Percentiles rank a stretch among this genome's conserved stretches.
phyloP scores from a whole-genome alignment of 2,329 filamentous ascomycete genomes.

The Ophiostoma montium region DNA sequence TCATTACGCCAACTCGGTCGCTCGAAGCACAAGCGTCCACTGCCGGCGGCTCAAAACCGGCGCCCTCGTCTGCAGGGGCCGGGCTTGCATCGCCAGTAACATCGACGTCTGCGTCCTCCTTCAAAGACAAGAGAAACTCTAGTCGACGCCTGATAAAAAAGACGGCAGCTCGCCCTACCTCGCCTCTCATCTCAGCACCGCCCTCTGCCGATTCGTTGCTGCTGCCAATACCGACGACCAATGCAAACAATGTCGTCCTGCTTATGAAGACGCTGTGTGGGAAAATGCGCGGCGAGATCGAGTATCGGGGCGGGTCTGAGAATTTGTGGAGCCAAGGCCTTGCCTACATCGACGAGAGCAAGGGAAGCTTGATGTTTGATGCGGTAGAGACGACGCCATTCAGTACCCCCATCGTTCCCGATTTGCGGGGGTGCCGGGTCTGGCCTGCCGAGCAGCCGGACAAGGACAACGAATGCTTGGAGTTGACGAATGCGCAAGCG shows the following conservation, averaged over 20 bases:
- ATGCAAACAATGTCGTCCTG: slow-evolving; percentile 57
- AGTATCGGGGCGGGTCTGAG: slow-evolving; percentile 49
- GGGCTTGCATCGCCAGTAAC: too few relatives aligned
- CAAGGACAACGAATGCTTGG: slow-evolving; percentile 33
- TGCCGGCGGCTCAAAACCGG: not conserved
- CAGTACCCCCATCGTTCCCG: slow-evolving; percentile 53
- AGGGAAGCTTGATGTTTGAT: slow-evolving; percentile 61
- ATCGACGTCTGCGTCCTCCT: not conserved
- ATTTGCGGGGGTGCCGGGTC: slow-evolving; percentile 61
- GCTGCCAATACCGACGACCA: slow-evolving; percentile 45
- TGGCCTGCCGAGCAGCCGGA: slow-evolving; percentile 37
- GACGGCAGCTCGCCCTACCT: slow-evolving; percentile 40
- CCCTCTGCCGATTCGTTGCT: slow-evolving; percentile 47
- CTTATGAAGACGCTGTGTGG: slow-evolving; percentile 69
- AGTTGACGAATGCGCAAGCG: slow-evolving; percentile 38
- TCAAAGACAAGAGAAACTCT: slow-evolving; percentile 29
- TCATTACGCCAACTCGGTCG: slow-evolving; percentile 19
- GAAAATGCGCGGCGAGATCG: slow-evolving; percentile 64
- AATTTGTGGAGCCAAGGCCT: slow-evolving; percentile 57
- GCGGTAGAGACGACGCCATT: slow-evolving; percentile 51
- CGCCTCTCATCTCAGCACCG: slow-evolving; percentile 37
- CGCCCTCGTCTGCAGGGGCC: slow-evolving; percentile 9
- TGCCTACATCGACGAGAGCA: slow-evolving; percentile 65
- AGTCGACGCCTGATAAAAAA: slow-evolving; percentile 42
- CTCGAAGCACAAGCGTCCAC: slow-evolving; percentile 21